Base-by-base conservation (phyloP, 2,329 filamentous ascomycete genomes). In the Aspergillus glaucus region DNA sequence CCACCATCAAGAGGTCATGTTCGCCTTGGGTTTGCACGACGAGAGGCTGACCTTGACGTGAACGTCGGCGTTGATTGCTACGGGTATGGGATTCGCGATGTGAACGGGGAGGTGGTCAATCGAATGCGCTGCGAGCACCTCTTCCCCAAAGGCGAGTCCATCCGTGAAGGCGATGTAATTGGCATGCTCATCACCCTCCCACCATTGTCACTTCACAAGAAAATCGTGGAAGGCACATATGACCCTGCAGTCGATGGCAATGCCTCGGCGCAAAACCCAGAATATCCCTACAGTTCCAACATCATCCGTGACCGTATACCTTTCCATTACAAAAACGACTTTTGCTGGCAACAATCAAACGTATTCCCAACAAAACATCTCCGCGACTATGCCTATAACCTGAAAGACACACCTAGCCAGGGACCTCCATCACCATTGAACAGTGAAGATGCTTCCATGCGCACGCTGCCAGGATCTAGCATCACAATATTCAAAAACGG, bases 401-500 rank as follows among this genome's bases (percentile, higher is more conserved):
- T 73, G 32, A 72, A 72, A 52, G 70, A 73, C 47, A 71, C 68
- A 0, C 69, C 70, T n/a, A 70, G 67, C 15, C 71, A 64, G 53
- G 75, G 72, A 30, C 70, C 70, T 46, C 78, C 80, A 17, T 73
- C 76, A 0, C 80, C 84, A 43, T 61, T 77, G 9, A 45, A 84
- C 82, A 63, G 85, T 82, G 45, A 90, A 84, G 61, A 90, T 10
- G 81, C 88, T 0, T 80, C 87, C n/a, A 75, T 97, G 19, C 85
- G 92, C 43, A 95, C 90, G 1, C 75, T 97, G 3, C 93, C 94
- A 0, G 84, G 87, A 46, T 95, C 88, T 2, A 84, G 80, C 59
- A 91, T 98, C 63, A 87, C 86, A 51, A 77, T 97, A 39, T 97
- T 93, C 77, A 95, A 95, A 66, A 98, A 98, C 60, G 93, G 93